Conservation (phyloP, 2,329 filamentous ascomycete genomes). For the Trichophyton equinum region DNA sequence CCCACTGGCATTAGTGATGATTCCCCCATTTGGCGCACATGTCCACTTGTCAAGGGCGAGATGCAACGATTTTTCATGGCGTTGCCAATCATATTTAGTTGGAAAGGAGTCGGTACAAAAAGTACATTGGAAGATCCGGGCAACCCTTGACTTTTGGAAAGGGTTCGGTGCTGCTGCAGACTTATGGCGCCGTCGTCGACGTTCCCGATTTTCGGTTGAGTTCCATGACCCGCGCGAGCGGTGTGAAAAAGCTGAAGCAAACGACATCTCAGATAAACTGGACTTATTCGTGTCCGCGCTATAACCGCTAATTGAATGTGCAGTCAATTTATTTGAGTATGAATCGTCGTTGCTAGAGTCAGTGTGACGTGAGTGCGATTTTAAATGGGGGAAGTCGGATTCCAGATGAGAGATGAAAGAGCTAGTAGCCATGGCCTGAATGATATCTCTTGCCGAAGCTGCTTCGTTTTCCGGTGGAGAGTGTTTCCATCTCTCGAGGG, state of each 20-base stretch:
- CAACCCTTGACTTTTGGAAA: constrained; percentile 30
- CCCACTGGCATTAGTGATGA: constrained; percentile 37
- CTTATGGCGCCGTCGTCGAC: constrained; percentile 43
- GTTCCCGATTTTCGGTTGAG: constrained; percentile 47
- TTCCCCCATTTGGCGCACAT: constrained; percentile 46
- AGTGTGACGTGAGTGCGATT: constrained; percentile 26
- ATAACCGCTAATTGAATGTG: constrained; percentile 42
- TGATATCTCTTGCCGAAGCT: constrained; percentile 51
- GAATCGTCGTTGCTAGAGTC: constrained; percentile 41
- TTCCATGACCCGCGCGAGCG: constrained; percentile 45
- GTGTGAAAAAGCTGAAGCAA: constrained; percentile 45
- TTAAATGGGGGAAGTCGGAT: constrained; percentile 23
- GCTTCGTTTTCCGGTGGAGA: constrained; percentile 59
- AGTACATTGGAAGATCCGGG: constrained; percentile 45
- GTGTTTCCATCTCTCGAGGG: constrained; percentile 56
- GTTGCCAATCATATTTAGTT: constrained; percentile 48
- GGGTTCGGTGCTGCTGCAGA: constrained; percentile 31
- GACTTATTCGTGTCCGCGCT: constrained; percentile 45
- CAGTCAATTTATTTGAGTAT: constrained; percentile 40
- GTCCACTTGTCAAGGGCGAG: constrained; percentile 47
- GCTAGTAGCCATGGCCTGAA: constrained; percentile 43
- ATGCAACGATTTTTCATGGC: constrained; percentile 47
- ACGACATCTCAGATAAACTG: constrained; percentile 42
- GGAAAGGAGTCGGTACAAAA: constrained; percentile 46
- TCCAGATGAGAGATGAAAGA: constrained; percentile 25